Conservation (phyloP, 495 filamentous ascomycete species). For the Cercophora newfieldiana region DNA sequence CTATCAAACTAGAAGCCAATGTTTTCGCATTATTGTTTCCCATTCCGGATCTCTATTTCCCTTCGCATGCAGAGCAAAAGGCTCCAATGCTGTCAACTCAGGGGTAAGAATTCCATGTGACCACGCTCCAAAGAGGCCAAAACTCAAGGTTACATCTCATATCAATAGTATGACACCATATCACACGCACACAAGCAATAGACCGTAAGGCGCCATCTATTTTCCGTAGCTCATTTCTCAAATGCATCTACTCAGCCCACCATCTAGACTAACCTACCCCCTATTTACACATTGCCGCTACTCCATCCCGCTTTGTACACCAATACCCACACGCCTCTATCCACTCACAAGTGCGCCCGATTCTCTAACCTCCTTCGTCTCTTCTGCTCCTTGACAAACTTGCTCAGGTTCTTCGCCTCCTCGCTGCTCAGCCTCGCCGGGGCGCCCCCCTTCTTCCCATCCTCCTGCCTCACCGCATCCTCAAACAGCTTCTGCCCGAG, state of each 20-base stretch:
- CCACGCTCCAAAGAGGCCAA: too few relatives aligned
- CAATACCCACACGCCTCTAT: neutral
- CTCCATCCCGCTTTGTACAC: too few relatives aligned
- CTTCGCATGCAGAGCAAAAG: too few relatives aligned
- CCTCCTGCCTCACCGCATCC: conserved; percentile 33
- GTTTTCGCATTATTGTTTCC: too few relatives aligned
- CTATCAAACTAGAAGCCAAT: neutral
- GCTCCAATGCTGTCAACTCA: too few relatives aligned
- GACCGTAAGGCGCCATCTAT: neutral
- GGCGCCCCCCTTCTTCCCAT: conserved; percentile 30
- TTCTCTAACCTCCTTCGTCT: conserved; percentile 44
- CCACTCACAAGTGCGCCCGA: conserved; percentile 47
- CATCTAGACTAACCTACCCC: too few relatives aligned
- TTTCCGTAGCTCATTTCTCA: neutral
- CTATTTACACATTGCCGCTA: neutral
- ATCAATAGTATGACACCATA: neutral
- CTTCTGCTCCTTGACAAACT: conserved; percentile 39
- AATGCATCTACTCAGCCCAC: neutral
- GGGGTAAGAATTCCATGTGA: too few relatives aligned
- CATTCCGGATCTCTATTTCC: too few relatives aligned
- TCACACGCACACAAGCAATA: neutral
- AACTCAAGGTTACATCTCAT: neutral
- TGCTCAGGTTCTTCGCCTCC: conserved; percentile 40
- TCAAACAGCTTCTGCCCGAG: conserved; percentile 52
- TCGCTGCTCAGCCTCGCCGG: conserved; percentile 41